Conservation (phyloP, 177 flowering plant genomes). For the Vitis hybrid region DNA sequence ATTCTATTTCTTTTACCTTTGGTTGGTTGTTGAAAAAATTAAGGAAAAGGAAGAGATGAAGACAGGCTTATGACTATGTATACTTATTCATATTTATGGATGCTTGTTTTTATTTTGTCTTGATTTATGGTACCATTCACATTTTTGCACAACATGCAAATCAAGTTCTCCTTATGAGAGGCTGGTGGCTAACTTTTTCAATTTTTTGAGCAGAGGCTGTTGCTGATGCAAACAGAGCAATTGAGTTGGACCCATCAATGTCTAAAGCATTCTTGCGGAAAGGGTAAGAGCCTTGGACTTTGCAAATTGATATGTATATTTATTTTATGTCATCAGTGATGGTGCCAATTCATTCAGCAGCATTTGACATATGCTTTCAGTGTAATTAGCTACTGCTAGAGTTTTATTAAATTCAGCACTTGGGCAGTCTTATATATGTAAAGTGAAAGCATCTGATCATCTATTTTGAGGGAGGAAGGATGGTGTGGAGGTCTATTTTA, state of each 20-base stretch:
- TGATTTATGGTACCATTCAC: neutral
- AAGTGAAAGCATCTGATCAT: too few relatives aligned
- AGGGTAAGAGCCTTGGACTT: slow-evolving; percentile 49
- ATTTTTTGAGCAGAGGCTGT: slow-evolving; percentile 63
- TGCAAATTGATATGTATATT: neutral
- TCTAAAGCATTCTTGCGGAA: slow-evolving; percentile 78
- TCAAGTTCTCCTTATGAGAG: neutral
- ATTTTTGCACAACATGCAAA: too few relatives aligned
- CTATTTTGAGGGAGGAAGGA: too few relatives aligned
- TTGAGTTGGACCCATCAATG: slow-evolving; percentile 68
- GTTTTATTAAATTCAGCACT: too few relatives aligned
- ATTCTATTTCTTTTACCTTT: too few relatives aligned
- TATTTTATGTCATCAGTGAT: slow-evolving; percentile 3
- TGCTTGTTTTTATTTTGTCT: neutral
- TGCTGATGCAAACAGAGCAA: slow-evolving; percentile 82
- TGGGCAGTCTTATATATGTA: too few relatives aligned
- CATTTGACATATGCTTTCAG: neutral
- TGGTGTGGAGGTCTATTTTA: too few relatives aligned
- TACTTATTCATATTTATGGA: neutral
- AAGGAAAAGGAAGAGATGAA: too few relatives aligned
- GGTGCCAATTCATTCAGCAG: neutral
- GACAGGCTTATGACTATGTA: too few relatives aligned
- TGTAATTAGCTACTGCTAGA: neutral
- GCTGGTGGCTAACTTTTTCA: too few relatives aligned
- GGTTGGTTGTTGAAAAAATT: too few relatives aligned